Evolutionary conservation across 768 basidiomycete genomes (phyloP), one percentile per base, ranked within the genome.

Genomic region (Mycena capillaripes): DNA sequence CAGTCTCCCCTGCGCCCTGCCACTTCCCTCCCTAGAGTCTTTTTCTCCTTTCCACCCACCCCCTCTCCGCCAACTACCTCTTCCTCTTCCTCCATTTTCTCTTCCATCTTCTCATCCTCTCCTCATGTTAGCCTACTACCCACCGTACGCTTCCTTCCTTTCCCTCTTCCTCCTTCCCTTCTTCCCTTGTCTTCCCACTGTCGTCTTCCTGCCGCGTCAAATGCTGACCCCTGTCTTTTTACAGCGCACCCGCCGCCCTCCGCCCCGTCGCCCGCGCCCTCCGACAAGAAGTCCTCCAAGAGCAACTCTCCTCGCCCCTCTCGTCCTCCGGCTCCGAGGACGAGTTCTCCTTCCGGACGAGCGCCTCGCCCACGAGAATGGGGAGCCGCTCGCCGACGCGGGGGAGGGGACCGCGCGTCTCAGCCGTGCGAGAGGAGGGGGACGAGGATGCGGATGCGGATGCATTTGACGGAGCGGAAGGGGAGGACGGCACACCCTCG

Each of bases 241-340:
- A 8, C 59, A 70, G 69, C 16, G 73, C 69, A 2, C 73, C 73
- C 6, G 30, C 73, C 36, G 17, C 73, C 36, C 69, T 74, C 17
- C 68, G 65, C 53, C 73, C 73, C 55, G 69, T 53, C 44, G 73
- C 69, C 4, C 68, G 64, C 58, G 73, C 73, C 2, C 69, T 74
- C 27, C 64, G 73, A 1, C 73, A 74, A 25, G 66, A 65, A 25
- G 61, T 68, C 66, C 56, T 74, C 32, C 58, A 64, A 48, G 38
- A 19, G 29, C 69, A 66, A 34, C 46, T 64, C 12, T 46, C 65
- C 30, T 69, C 67, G 10, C 52, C 66, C 34, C 11, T 23, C 58
- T 61, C 58, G 9, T 61, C 65, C 23, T 69, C 68, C 25, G 68
- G 36, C 23, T 38, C 38, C 27, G 61, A 64, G 44, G 40, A 30